A percentile compares a stretch with the other conserved stretches of the same genome.
phyloP scores from a whole-genome alignment of 139 green algal species.

The Pleodorina starrii region DNA sequence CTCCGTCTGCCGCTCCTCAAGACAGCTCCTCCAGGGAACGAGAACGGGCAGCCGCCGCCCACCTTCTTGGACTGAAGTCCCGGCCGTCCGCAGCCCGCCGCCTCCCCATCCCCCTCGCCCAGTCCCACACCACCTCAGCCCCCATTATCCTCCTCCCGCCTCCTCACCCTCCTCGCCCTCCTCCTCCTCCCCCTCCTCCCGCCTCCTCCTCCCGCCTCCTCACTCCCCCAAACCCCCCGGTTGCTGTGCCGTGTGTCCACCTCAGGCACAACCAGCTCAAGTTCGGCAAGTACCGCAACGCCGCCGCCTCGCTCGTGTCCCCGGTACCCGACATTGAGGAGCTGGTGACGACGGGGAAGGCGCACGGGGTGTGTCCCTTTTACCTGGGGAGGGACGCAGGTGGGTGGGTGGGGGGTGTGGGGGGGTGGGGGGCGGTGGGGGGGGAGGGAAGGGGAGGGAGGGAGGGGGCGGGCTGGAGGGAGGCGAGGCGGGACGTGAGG shows the following conservation, averaged over 20 bases:
- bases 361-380: slow-evolving; percentile 61
- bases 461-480: background rate
- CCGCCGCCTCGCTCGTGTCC: slow-evolving; percentile 11
- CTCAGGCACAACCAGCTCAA: slow-evolving; percentile 57
- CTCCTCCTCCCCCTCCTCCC: too few species aligned
- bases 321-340: slow-evolving; percentile 93
- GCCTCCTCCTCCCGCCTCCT: background rate
- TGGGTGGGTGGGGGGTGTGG: background rate
- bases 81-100: too few species aligned
- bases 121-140: too few species aligned
- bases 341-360: slow-evolving; percentile 74
- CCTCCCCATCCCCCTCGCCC: too few species aligned
- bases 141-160: too few species aligned
- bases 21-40: too few species aligned
- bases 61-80: too few species aligned
- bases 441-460: background rate
- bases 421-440: background rate
- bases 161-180: too few species aligned
- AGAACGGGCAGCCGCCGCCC: too few species aligned
- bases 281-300: slow-evolving; percentile 49
- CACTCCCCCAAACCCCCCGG: background rate
- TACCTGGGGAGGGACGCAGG: slow-evolving; percentile 57
- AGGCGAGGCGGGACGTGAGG: too few species aligned
- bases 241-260: too few species aligned
- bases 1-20: too few species aligned